phyloP scores from a whole-genome alignment of 305 asterid species.

The Fraxinus xanthoxyloides region DNA sequence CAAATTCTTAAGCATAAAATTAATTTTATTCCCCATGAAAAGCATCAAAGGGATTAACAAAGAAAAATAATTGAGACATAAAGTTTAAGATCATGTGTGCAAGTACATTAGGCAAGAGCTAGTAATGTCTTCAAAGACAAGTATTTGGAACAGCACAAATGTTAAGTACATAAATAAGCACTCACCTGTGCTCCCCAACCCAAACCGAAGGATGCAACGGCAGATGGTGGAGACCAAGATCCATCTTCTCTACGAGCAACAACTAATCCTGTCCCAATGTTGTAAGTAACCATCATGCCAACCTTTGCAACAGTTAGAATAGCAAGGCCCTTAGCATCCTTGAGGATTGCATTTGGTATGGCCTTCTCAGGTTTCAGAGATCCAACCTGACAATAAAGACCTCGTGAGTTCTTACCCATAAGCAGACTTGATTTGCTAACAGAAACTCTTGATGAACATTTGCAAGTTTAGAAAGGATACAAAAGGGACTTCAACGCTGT shows the following conservation, averaged over 20 bases:
- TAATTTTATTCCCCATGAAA: neutral
- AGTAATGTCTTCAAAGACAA: neutral
- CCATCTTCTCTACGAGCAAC: constrained; percentile 73
- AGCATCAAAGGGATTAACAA: neutral
- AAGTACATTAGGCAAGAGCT: neutral
- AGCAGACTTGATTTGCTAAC: neutral
- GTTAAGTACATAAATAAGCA: neutral
- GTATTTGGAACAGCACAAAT: neutral
- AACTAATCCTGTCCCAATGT: constrained; percentile 66
- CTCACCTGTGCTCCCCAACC: constrained; percentile 84
- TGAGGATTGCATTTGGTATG: constrained; percentile 62
- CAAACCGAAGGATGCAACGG: constrained; percentile 62
- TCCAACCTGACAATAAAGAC: constrained; percentile 45
- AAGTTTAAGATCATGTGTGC: neutral
- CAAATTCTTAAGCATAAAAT: neutral
- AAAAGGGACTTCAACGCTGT: neutral
- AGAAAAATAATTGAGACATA: neutral
- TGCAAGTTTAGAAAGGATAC: neutral
- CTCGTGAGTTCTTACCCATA: neutral
- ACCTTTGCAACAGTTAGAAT: constrained; percentile 64
- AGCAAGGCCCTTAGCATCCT: constrained; percentile 71
- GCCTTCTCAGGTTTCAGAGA: constrained; percentile 51
- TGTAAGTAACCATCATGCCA: constrained; percentile 72
- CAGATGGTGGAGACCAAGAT: constrained; percentile 80
- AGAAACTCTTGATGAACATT: neutral